Conservation (phyloP, 2,329 filamentous ascomycete species). For the Alternaria ethzedia region DNA sequence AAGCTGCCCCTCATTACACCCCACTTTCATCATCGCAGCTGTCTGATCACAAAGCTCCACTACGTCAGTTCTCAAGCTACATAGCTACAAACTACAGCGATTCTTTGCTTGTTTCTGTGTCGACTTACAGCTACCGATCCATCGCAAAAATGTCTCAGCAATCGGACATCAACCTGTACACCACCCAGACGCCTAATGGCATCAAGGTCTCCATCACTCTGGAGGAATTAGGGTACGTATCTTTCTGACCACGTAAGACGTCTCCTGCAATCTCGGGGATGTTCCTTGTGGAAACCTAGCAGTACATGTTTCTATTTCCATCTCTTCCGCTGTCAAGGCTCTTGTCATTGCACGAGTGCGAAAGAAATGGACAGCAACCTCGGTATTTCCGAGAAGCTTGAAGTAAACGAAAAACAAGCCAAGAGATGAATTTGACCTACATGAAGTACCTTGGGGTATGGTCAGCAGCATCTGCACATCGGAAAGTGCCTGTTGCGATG, state of each 20-base stretch:
- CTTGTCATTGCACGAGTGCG: background rate
- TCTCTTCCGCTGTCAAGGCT: background rate
- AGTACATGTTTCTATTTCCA: background rate
- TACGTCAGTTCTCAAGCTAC: background rate
- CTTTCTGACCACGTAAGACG: background rate
- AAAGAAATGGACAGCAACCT: background rate
- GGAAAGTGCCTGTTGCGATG: background rate
- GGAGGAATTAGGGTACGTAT: conserved; percentile 72
- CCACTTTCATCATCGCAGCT: conserved; percentile 13
- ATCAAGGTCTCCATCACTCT: conserved; percentile 88
- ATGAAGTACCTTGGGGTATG: background rate
- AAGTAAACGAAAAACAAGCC: too few relatives aligned
- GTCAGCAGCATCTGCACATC: background rate
- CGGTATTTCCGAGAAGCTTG: background rate
- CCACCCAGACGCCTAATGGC: conserved; percentile 82
- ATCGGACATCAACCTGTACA: conserved; percentile 81
- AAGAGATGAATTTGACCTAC: too few relatives aligned
- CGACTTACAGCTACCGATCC: background rate
- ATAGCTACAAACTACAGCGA: background rate
- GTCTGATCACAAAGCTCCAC: background rate
- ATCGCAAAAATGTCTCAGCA: conserved; percentile 32
- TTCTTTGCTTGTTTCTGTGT: background rate
- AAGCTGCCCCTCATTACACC: conserved; percentile 33
- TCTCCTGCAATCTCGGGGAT: background rate
- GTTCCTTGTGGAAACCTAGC: background rate